Conservation (phyloP, 2,329 filamentous ascomycete species). For the Sporothrix sp. region DNA sequence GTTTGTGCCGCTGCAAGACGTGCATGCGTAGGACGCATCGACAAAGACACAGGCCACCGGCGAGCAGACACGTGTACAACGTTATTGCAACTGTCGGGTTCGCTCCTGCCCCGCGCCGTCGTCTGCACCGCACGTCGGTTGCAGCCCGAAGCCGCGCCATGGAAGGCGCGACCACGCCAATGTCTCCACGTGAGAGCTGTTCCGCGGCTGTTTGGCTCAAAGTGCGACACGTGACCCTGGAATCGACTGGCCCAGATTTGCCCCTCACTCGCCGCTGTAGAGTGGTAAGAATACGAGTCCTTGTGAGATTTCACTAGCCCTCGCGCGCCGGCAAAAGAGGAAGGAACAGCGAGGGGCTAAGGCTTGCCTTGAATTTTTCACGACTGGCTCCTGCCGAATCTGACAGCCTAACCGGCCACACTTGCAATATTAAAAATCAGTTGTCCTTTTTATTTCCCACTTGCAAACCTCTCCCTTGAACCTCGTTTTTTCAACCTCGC, state of each 20-base stretch:
- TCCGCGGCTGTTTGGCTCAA: neutral
- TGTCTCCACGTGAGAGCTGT: neutral
- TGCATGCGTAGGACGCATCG: neutral
- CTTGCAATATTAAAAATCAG: neutral
- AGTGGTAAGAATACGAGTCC: no score
- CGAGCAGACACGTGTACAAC: no score
- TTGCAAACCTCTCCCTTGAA: no score
- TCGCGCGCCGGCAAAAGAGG: neutral
- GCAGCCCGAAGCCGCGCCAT: conserved; percentile 2
- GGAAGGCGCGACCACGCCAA: conserved; percentile 1
- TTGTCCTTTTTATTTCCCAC: conserved; percentile 1
- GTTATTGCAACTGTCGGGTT: no score
- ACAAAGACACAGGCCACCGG: neutral
- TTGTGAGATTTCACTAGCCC: neutral
- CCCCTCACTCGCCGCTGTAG: conserved; percentile 1
- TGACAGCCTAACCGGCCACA: conserved; percentile 6
- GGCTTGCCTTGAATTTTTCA: neutral
- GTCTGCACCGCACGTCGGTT: neutral
- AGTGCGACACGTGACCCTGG: neutral
- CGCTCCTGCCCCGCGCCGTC: neutral
- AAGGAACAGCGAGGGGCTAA: conserved; percentile 6
- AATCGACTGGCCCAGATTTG: neutral
- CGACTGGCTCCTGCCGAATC: neutral
- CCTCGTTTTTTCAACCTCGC: neutral
- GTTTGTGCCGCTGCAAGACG: conserved; percentile 29